Evolutionary conservation across 2,329 filamentous ascomycete genomes (phyloP).

Genomic region (Pseudogymnoascus sp.): DNA sequence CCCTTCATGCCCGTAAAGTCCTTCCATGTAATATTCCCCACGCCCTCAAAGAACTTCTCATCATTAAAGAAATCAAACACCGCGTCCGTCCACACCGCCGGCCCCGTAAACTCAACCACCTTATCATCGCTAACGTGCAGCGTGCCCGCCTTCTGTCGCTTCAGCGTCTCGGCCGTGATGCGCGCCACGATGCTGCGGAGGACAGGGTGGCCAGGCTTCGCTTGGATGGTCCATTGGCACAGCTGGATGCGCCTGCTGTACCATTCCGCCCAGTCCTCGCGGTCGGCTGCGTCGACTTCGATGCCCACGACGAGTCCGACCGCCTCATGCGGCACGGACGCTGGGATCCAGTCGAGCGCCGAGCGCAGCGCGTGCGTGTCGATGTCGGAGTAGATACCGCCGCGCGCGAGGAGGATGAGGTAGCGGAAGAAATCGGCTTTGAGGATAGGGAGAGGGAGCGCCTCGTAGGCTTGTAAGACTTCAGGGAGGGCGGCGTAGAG

Average conservation of each 20-base stretch:
- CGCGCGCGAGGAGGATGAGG: constrained; percentile 64
- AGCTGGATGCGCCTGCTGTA: constrained; percentile 96
- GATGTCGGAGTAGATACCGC: constrained; percentile 84
- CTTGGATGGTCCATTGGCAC: constrained; percentile 98
- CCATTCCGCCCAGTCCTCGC: constrained; percentile 88
- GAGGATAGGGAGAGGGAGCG: constrained; percentile 64
- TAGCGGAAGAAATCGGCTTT: constrained; percentile 70
- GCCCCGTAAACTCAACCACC: constrained; percentile 90
- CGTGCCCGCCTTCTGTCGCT: constrained; percentile 58
- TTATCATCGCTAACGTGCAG: constrained; percentile 57
- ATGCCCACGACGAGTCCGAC: constrained; percentile 89
- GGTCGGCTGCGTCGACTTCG: constrained; percentile 80
- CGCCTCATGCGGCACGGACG: constrained; percentile 63
- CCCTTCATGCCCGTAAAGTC: constrained; percentile 83
- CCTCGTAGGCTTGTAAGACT: constrained; percentile 66
- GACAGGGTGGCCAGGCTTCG: constrained; percentile 88
- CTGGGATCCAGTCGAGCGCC: constrained; percentile 79
- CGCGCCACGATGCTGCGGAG: constrained; percentile 78
- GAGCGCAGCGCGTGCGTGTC: constrained; percentile 81
- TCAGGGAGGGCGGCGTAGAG: constrained; percentile 79
- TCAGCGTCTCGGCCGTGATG: constrained; percentile 75
- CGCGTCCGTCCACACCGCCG: constrained; percentile 86
- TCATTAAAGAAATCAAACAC: constrained; percentile 95
- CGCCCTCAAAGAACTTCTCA: constrained; percentile 69
- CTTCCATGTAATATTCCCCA: constrained; percentile 69